These are phyloP conservation scores for Ustilaginoidea virens DNA, from an alignment of 2,329 filamentous ascomycete genomes.

Conservation along the genomic window DNA sequence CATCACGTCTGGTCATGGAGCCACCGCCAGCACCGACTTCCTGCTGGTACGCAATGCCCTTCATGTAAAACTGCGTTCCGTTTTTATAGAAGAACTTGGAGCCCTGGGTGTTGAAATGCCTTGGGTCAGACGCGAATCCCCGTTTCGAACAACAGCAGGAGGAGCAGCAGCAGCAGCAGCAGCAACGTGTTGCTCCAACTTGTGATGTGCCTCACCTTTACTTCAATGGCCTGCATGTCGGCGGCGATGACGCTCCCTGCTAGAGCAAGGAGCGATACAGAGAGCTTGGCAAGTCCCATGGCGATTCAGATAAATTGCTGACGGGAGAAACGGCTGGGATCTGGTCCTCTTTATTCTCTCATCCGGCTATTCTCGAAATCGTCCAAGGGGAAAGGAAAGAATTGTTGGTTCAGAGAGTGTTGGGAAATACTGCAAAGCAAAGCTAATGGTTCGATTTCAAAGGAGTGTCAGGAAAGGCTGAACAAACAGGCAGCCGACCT, in stretches of 20 bases:
- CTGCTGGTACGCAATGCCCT: slow-evolving; percentile 90
- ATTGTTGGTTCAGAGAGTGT: slow-evolving; percentile 3
- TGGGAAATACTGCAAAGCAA: slow-evolving; percentile 1
- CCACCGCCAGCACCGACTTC: slow-evolving; percentile 44
- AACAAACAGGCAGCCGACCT: slow-evolving; percentile 6
- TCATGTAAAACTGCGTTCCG: slow-evolving; percentile 57
- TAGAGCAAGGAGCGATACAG: slow-evolving; percentile 22
- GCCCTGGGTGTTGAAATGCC: slow-evolving; percentile 31
- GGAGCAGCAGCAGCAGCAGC: too few species aligned
- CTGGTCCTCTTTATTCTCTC: too few species aligned
- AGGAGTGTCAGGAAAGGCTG: slow-evolving; percentile 6
- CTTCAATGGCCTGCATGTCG: slow-evolving; percentile 42
- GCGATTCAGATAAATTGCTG: slow-evolving; percentile 5
- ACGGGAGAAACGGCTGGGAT: neutral
- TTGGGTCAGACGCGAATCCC: neutral
- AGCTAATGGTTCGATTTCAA: slow-evolving; percentile 1
- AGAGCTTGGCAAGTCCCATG: slow-evolving; percentile 19
- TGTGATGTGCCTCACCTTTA: slow-evolving; percentile 41
- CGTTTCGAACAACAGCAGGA: too few species aligned
- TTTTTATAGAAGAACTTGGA: slow-evolving; percentile 84
- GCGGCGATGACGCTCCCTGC: slow-evolving; percentile 25
- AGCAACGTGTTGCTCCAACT: neutral
- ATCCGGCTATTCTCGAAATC: too few species aligned
- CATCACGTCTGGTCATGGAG: slow-evolving; percentile 19
- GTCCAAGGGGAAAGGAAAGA: neutral